Conservation (phyloP, 2,329 filamentous ascomycete species). For the Alternaria sp. region DNA sequence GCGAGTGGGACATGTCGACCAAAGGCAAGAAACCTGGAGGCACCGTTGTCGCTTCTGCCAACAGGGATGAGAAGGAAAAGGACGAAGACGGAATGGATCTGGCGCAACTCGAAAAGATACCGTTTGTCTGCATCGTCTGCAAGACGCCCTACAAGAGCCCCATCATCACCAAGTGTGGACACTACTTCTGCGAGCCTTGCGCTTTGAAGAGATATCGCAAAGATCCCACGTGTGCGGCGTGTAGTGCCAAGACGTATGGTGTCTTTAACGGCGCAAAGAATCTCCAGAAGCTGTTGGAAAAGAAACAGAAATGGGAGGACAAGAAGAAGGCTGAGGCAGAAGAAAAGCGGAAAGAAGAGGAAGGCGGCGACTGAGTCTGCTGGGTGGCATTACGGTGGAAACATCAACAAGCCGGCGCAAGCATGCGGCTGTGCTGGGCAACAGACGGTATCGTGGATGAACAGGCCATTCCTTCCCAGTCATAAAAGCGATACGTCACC, state of each 20-base stretch:
- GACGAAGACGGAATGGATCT: slow-evolving; percentile 67
- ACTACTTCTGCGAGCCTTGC: slow-evolving; percentile 95
- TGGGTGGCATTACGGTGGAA: not conserved
- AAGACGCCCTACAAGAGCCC: slow-evolving; percentile 78
- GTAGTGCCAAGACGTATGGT: slow-evolving; percentile 82
- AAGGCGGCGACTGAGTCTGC: slow-evolving; percentile 21
- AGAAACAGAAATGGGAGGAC: slow-evolving; percentile 68
- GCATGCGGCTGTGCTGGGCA: not conserved
- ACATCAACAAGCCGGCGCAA: not conserved
- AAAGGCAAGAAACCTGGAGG: slow-evolving; percentile 64
- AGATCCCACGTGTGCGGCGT: slow-evolving; percentile 85
- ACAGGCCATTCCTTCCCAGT: not conserved
- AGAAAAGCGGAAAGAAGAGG: slow-evolving; percentile 47
- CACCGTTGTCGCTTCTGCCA: slow-evolving; percentile 63
- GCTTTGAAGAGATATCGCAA: slow-evolving; percentile 86
- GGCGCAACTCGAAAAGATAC: slow-evolving; percentile 79
- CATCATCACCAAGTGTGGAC: slow-evolving; percentile 86
- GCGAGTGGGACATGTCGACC: slow-evolving; percentile 87
- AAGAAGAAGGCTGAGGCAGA: slow-evolving; percentile 63
- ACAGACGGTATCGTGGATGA: not conserved
- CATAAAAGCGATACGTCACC: not conserved
- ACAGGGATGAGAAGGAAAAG: slow-evolving; percentile 51
- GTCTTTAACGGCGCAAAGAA: slow-evolving; percentile 90
- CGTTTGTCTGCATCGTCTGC: slow-evolving; percentile 90
- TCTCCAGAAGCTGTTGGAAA: slow-evolving; percentile 78